These are phyloP conservation scores for Flaveria brownii DNA, from an alignment of 129 eudicot genomes.

Conservation along the genomic window DNA sequence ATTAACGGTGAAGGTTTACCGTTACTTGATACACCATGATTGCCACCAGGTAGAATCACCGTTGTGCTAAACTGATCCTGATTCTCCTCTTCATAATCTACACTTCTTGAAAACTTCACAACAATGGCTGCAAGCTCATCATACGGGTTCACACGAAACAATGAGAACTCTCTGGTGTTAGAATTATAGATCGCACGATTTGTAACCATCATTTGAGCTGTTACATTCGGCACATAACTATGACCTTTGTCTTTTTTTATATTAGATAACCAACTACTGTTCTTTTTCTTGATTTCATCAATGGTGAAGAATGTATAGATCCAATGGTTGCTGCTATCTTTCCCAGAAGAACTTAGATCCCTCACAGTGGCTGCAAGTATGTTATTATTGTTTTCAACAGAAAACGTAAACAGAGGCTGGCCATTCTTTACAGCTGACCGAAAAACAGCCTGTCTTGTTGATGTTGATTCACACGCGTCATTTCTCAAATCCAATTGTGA, in stretches of 20 bases:
- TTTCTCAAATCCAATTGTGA: constrained; percentile 29
- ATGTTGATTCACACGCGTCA: constrained; percentile 6
- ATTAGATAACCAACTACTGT: constrained; percentile 53
- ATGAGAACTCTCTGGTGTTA: constrained; percentile 55
- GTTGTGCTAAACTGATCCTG: constrained; percentile 41
- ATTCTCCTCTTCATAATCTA: constrained; percentile 13
- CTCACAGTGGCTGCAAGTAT: constrained; percentile 42
- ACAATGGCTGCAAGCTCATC: constrained; percentile 80
- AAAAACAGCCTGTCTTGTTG: constrained; percentile 33
- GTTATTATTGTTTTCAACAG: constrained; percentile 29
- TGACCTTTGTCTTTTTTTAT: constrained; percentile 50
- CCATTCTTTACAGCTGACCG: constrained; percentile 33
- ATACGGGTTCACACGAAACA: constrained; percentile 47
- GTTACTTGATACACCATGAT: constrained; percentile 66
- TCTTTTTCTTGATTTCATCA: constrained; percentile 70
- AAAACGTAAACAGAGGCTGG: constrained; percentile 35
- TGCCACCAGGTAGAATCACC: constrained; percentile 74
- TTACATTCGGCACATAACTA: constrained; percentile 50
- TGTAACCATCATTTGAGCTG: constrained; percentile 79
- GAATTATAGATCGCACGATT: constrained; percentile 32
- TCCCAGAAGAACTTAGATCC: constrained; percentile 47
- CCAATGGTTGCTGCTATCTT: constrained; percentile 48
- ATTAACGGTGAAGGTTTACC: constrained; percentile 71
- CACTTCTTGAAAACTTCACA: constrained; percentile 49
- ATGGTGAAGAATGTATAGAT: constrained; percentile 71